These are phyloP conservation scores for Rosa chinensis DNA, from an alignment of 306 rosid genomes.

Conservation along the genomic window DNA sequence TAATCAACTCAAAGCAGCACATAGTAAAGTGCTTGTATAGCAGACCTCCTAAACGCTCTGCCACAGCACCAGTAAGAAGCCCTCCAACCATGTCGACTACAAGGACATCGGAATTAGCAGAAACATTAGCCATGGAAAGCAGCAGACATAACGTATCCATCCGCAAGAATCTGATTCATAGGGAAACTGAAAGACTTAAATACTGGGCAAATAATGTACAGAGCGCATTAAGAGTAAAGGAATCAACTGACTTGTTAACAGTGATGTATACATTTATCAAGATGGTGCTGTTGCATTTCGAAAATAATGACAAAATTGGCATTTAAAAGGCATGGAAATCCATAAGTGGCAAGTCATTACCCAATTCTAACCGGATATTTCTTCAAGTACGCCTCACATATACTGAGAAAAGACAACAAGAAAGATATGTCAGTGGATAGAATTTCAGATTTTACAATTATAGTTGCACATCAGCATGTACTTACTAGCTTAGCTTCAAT, in stretches of 20 bases:
- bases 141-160: constrained; percentile 85
- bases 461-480: background rate
- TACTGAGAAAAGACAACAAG: constrained; percentile 45
- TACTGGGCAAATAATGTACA: background rate
- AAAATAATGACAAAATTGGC: constrained; percentile 4
- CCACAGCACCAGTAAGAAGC: constrained; percentile 92
- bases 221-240: background rate
- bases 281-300: constrained; percentile 9
- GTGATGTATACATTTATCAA: background rate
- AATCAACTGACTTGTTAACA: background rate
- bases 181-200: constrained; percentile 18
- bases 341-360: constrained; percentile 34
- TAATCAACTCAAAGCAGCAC: background rate
- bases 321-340: constrained; percentile 11
- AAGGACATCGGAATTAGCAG: constrained; percentile 82
- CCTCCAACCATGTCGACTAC: constrained; percentile 89
- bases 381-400: constrained; percentile 95
- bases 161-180: constrained; percentile 70
- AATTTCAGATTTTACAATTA: background rate
- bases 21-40: constrained; percentile 16
- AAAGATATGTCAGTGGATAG: constrained; percentile 21
- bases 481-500: background rate
- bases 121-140: constrained; percentile 81
- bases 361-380: constrained; percentile 83
- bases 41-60: constrained; percentile 92